phyloP scores from a whole-genome alignment of 192 early-diverging fungal genomes.

The Chytriomyces sp. region DNA sequence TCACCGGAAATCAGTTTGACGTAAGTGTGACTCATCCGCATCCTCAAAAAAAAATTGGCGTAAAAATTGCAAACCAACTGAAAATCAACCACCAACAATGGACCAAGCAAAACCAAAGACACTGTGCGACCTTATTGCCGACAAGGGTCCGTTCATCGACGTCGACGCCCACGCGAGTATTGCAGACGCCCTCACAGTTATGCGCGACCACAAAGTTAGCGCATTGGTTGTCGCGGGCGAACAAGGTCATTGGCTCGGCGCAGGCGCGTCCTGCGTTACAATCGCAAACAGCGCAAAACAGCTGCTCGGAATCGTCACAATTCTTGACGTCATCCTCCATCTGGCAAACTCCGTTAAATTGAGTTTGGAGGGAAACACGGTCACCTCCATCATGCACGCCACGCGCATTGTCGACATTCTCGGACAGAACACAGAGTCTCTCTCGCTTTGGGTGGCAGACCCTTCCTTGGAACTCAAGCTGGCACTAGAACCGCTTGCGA shows the following conservation, averaged over 20 bases:
- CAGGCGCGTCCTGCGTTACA: slow-evolving; percentile 14
- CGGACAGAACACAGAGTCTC: slow-evolving; percentile 23
- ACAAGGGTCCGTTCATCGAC: slow-evolving; percentile 2
- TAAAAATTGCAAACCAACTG: too few species aligned
- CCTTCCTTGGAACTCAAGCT: slow-evolving; percentile 7
- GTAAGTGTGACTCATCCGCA: neutral
- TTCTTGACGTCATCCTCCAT: slow-evolving; percentile 35
- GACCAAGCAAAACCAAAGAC: too few species aligned
- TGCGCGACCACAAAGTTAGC: slow-evolving; percentile 17
- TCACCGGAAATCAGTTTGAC: neutral
- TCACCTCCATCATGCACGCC: neutral
- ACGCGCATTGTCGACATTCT: slow-evolving; percentile 23
- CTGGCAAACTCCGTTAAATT: neutral
- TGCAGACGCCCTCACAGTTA: slow-evolving; percentile 6
- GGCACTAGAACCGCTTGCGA: slow-evolving; percentile 26
- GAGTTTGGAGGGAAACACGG: neutral
- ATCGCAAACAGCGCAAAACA: slow-evolving; percentile 26
- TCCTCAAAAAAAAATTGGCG: neutral
- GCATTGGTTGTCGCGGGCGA: slow-evolving; percentile 31
- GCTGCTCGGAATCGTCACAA: slow-evolving; percentile 31
- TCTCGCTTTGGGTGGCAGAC: slow-evolving; percentile 31
- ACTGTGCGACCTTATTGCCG: neutral
- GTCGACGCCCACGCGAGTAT: neutral
- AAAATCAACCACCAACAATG: too few species aligned
- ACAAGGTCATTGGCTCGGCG: slow-evolving; percentile 40